phyloP scores from a whole-genome alignment of 805 yeast genomes.

The Metschnikowia shivogae region DNA sequence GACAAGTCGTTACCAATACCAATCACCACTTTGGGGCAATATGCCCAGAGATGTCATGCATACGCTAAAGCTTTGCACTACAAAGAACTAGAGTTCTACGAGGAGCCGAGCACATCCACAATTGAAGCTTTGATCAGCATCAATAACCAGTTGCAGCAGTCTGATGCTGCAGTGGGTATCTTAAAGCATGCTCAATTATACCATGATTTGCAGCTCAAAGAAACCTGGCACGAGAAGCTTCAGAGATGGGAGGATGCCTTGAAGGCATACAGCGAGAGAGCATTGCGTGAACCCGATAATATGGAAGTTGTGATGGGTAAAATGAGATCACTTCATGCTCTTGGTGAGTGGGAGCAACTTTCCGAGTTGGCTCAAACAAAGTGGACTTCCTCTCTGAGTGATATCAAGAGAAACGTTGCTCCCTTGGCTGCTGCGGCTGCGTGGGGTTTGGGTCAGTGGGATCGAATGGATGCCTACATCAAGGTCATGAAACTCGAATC shows the following conservation, averaged over 20 bases:
- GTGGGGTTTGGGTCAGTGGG: conserved; percentile 98
- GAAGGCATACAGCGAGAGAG: conserved; percentile 81
- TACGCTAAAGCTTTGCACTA: conserved; percentile 96
- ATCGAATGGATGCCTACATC: conserved; percentile 86
- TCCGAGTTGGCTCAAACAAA: conserved; percentile 80
- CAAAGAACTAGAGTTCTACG: conserved; percentile 90
- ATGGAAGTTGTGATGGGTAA: conserved; percentile 94
- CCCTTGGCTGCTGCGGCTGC: conserved; percentile 99
- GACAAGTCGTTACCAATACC: conserved; percentile 91
- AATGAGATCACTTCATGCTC: conserved; percentile 94
- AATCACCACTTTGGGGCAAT: conserved; percentile 83
- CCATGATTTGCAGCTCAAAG: conserved; percentile 86
- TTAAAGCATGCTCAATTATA: conserved; percentile 90
- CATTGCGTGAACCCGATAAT: conserved; percentile 56
- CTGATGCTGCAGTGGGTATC: conserved; percentile 97
- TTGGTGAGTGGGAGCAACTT: conserved; percentile 97
- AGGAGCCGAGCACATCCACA: conserved; percentile 87
- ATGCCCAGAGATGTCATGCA: conserved; percentile 94
- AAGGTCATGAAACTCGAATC: conserved; percentile 86
- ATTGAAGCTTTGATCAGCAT: conserved; percentile 89
- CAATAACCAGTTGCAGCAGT: conserved; percentile 90
- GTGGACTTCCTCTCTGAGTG: conserved; percentile 74
- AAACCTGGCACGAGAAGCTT: conserved; percentile 95
- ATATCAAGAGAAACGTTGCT: conserved; percentile 78
- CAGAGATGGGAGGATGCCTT: conserved; percentile 99